A percentile compares a stretch with the other conserved stretches of the same genome.
Conservation (phyloP, 768 basidiomycete species). For the Xanthoconium purpureum region DNA sequence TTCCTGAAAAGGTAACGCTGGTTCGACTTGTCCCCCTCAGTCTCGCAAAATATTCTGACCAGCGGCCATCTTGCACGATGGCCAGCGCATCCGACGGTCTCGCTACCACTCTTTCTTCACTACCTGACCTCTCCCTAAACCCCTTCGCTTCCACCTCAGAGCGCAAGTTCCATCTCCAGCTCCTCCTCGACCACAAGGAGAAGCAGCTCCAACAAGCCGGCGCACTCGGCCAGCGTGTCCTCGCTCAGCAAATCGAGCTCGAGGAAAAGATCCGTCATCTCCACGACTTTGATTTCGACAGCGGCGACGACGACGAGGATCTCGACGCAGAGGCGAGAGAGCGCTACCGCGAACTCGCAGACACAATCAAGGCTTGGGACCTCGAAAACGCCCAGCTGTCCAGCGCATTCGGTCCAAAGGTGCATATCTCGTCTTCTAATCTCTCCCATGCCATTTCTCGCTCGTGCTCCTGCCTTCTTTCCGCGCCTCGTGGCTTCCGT, state of each 20-base stretch:
- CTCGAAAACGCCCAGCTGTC: constrained; percentile 74
- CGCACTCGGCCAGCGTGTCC: constrained; percentile 88
- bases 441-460: constrained; percentile 3
- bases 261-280: constrained; percentile 84
- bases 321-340: constrained; percentile 67
- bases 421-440: constrained; percentile 33
- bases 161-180: constrained; percentile 60
- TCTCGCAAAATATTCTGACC: neutral
- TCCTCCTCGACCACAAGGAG: constrained; percentile 85
- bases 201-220: constrained; percentile 90
- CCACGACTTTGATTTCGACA: constrained; percentile 66
- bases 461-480: constrained; percentile 9
- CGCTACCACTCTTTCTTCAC: constrained; percentile 28
- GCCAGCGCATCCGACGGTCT: constrained; percentile 39
- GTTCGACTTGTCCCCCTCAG: neutral
- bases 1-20: neutral
- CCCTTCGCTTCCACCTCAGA: constrained; percentile 52
- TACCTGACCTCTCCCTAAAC: constrained; percentile 42
- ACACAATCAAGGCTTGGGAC: constrained; percentile 76
- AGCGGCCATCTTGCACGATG: constrained; percentile 32
- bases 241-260: constrained; percentile 90
- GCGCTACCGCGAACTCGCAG: constrained; percentile 72
- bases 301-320: constrained; percentile 59
- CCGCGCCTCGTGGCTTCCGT: constrained; percentile 17
- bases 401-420: constrained; percentile 62